These are phyloP conservation scores for Trebouxiophyceae sp. DNA, from an alignment of 163 green algal genomes.

Conservation along the genomic window DNA sequence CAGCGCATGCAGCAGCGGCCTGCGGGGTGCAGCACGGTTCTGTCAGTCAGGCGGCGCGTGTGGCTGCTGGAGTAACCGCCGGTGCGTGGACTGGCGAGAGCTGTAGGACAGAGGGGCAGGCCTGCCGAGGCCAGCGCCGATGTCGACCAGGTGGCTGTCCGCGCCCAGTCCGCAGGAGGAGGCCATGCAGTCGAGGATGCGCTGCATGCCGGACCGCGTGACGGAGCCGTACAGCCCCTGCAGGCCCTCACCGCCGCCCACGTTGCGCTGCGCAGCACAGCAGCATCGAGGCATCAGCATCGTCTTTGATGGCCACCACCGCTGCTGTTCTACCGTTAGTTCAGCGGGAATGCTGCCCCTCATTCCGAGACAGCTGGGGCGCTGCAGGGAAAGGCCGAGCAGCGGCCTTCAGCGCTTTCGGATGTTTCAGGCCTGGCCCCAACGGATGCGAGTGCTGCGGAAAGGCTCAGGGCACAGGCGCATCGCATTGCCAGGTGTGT, in stretches of 20 bases:
- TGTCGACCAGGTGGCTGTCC: slow-evolving; percentile 67
- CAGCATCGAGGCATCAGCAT: no score
- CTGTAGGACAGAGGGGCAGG: not conserved
- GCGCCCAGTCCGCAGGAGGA: slow-evolving; percentile 50
- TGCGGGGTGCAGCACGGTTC: no score
- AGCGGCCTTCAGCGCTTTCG: not conserved
- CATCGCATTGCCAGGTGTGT: no score
- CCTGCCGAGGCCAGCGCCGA: slow-evolving; percentile 81
- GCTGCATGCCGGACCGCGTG: slow-evolving; percentile 62
- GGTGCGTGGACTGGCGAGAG: not conserved
- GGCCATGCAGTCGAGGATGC: slow-evolving; percentile 60
- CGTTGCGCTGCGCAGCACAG: slow-evolving; percentile 56
- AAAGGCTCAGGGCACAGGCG: not conserved
- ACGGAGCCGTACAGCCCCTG: slow-evolving; percentile 90
- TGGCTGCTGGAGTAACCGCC: no score
- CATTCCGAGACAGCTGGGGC: not conserved
- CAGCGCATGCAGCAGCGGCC: slow-evolving; percentile 82
- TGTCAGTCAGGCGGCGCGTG: no score
- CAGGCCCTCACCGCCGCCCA: slow-evolving; percentile 86
- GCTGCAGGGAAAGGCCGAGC: not conserved
- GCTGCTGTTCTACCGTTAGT: no score
- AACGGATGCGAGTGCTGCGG: not conserved
- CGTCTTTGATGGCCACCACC: no score
- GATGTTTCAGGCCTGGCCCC: not conserved
- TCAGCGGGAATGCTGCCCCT: no score